A percentile compares a stretch with the other conserved stretches of the same genome.
Evolutionary conservation across 305 asterid species (phyloP).

Genomic region (Lippia alba): DNA sequence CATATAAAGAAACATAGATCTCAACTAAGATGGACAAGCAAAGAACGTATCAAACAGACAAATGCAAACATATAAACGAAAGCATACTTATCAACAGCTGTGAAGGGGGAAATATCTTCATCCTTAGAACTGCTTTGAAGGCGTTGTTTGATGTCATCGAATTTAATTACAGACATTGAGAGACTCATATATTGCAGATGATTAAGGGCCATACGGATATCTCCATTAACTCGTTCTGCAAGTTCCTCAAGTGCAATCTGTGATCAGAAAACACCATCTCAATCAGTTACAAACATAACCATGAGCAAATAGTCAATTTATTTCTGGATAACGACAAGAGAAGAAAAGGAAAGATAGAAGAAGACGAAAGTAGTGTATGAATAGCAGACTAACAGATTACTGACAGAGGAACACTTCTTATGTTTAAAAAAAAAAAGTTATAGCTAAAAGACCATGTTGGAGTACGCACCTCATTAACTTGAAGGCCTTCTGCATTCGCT

Average conservation of each 20-base stretch:
- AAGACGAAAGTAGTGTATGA: neutral
- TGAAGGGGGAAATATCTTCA: slow-evolving; percentile 97
- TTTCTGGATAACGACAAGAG: slow-evolving; percentile 1
- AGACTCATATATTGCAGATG: slow-evolving; percentile 97
- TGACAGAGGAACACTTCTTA: slow-evolving; percentile 12
- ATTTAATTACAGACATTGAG: slow-evolving; percentile 73
- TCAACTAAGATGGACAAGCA: slow-evolving; percentile 14
- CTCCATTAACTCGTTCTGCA: slow-evolving; percentile 93
- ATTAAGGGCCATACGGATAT: slow-evolving; percentile 97
- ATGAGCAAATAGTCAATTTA: neutral
- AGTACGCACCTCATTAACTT: slow-evolving; percentile 73
- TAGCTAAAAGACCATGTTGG: slow-evolving; percentile 20
- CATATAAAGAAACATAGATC: neutral
- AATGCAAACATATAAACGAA: slow-evolving; percentile 29
- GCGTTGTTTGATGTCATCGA: slow-evolving; percentile 86
- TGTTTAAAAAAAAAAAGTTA: neutral
- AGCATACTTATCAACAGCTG: slow-evolving; percentile 94
- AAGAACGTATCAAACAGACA: slow-evolving; percentile 21
- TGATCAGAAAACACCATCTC: slow-evolving; percentile 30
- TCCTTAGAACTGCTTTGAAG: slow-evolving; percentile 94
- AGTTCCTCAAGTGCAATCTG: slow-evolving; percentile 97
- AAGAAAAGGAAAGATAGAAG: neutral
- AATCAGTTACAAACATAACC: slow-evolving; percentile 25
- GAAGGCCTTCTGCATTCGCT: slow-evolving; percentile 84
- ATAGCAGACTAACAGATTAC: neutral